These are phyloP conservation scores for Syncephalis fuscata DNA, from an alignment of 371 early-diverging fungal species.

Conservation along the genomic window DNA sequence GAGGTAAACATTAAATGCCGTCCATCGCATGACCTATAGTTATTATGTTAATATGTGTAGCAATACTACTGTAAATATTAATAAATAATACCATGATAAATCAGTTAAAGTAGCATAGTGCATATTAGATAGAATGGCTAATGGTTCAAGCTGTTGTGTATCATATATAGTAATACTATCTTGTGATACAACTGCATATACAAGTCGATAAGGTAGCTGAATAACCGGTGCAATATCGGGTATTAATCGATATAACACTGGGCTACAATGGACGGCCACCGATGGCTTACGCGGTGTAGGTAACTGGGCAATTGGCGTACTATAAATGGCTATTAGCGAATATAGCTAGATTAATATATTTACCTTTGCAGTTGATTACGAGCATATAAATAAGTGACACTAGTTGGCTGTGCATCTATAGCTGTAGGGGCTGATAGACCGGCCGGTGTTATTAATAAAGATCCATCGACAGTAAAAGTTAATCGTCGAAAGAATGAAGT, in stretches of 20 bases:
- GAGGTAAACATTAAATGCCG: constrained; percentile 54
- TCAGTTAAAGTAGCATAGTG: constrained; percentile 87
- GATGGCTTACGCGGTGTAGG: constrained; percentile 62
- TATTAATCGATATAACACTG: constrained; percentile 24
- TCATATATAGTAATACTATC: constrained; percentile 76
- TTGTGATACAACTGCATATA: constrained; percentile 76
- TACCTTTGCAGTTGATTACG: constrained; percentile 18
- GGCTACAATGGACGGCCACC: constrained; percentile 62
- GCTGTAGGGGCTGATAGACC: constrained; percentile 31
- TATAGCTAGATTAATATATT: neutral
- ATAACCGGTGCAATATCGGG: constrained; percentile 1
- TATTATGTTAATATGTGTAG: neutral
- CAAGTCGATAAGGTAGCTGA: constrained; percentile 45
- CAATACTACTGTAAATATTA: neutral
- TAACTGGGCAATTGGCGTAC: too few species aligned
- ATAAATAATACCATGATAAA: constrained; percentile 45
- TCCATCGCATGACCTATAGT: constrained; percentile 50
- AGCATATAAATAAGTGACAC: constrained; percentile 22
- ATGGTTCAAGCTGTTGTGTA: constrained; percentile 53
- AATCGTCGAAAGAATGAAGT: constrained; percentile 85
- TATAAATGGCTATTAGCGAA: neutral
- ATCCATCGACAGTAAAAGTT: constrained; percentile 80
- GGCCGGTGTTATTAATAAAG: constrained; percentile 66
- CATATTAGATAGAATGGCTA: constrained; percentile 59
- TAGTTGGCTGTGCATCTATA: constrained; percentile 13